Percentiles rank a stretch among this genome's conserved stretches.
Evolutionary conservation across 805 yeast genomes (phyloP).

Genomic region (Nematodospora valgi): DNA sequence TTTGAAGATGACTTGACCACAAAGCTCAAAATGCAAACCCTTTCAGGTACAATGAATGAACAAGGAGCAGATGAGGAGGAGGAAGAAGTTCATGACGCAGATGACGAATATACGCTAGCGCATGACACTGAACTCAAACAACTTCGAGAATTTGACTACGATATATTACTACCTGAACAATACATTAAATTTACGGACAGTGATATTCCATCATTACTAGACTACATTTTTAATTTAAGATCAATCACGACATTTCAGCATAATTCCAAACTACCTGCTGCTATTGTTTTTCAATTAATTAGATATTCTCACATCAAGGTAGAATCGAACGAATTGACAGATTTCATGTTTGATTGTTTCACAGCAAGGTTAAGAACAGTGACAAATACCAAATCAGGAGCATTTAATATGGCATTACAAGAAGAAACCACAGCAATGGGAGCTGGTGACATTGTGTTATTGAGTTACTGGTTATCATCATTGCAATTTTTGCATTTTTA

Average conservation of each 20-base stretch:
- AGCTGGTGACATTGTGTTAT: constrained; percentile 61
- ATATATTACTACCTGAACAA: constrained; percentile 52
- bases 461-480: constrained; percentile 88
- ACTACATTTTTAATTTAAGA: constrained; percentile 45
- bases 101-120: constrained; percentile 28
- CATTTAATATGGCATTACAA: constrained; percentile 39
- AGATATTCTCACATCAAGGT: constrained; percentile 61
- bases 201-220: constrained; percentile 48
- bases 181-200: constrained; percentile 59
- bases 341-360: constrained; percentile 57
- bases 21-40: constrained; percentile 31
- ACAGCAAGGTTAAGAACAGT: constrained; percentile 59
- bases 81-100: constrained; percentile 14
- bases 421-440: constrained; percentile 22
- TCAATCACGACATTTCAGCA: constrained; percentile 36
- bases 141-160: constrained; percentile 51
- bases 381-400: constrained; percentile 59
- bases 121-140: constrained; percentile 26
- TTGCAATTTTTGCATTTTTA: constrained; percentile 76
- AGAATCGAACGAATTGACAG: constrained; percentile 53
- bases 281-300: constrained; percentile 65
- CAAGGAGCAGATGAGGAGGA: constrained; percentile 10
- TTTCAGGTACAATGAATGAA: constrained; percentile 17
- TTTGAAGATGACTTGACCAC: constrained; percentile 33
- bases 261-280: constrained; percentile 60